Percentiles rank a stretch among this genome's conserved stretches.
Conservation (phyloP, 2,329 filamentous ascomycete species). For the Colletotrichum viniferum region DNA sequence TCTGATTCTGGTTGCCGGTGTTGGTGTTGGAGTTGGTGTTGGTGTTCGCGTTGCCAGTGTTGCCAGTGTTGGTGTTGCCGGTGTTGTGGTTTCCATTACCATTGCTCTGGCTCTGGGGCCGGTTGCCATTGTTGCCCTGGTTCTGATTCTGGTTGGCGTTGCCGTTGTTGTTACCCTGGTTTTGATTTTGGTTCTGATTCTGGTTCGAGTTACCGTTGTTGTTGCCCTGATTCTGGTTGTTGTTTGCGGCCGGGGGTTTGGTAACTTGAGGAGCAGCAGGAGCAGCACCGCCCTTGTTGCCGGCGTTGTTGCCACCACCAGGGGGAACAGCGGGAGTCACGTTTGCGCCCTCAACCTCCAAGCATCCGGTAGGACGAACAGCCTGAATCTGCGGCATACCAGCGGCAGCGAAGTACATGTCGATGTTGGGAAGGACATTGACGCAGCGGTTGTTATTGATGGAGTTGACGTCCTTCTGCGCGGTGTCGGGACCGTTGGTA, state of each 20-base stretch:
- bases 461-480: conserved; percentile 23
- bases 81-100: not conserved
- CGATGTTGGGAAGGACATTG: conserved; percentile 26
- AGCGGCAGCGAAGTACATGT: conserved; percentile 26
- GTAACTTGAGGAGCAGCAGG: not conserved
- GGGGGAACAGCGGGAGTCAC: conserved; percentile 3
- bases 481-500: conserved; percentile 23
- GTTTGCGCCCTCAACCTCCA: conserved; percentile 20
- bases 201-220: not conserved
- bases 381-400: conserved; percentile 17
- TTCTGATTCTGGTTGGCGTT: not conserved
- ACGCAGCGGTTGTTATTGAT: conserved; percentile 27
- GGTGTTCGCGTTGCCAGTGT: not conserved
- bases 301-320: not conserved
- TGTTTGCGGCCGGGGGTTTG: not conserved
- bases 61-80: not conserved
- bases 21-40: not conserved
- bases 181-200: not conserved
- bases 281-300: not conserved
- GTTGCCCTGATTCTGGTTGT: not conserved
- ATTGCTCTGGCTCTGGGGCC: not conserved
- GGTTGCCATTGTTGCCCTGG: not conserved
- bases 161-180: not conserved
- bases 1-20: not conserved
- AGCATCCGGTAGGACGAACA: conserved; percentile 23